A percentile compares a stretch with the other conserved stretches of the same genome.
Evolutionary conservation across 2,329 filamentous ascomycete genomes (phyloP).

Genomic region (Didymella pinodella): DNA sequence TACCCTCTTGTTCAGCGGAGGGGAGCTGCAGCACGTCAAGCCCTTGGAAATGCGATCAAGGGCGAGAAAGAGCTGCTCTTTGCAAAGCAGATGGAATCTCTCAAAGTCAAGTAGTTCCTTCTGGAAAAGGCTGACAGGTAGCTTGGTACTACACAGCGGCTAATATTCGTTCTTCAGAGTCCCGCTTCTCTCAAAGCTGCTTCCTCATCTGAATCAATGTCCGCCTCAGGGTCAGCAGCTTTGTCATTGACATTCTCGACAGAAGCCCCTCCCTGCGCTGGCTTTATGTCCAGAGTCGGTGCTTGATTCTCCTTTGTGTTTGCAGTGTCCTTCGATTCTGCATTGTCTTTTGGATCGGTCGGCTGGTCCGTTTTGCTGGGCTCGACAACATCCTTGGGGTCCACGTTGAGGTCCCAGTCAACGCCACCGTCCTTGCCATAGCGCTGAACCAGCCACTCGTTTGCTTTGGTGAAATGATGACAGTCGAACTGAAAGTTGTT

Average conservation of each 20-base stretch:
- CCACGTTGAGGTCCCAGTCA: slow-evolving; percentile 76
- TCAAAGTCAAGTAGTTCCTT: neutral
- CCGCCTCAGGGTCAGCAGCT: slow-evolving; percentile 11
- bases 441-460: slow-evolving; percentile 80
- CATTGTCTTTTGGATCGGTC: slow-evolving; percentile 4
- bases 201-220: slow-evolving; percentile 22
- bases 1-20: too few species aligned
- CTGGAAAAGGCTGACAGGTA: neutral
- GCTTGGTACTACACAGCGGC: neutral
- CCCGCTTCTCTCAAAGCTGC: slow-evolving; percentile 18
- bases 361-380: slow-evolving; percentile 38
- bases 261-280: neutral
- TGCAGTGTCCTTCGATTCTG: neutral
- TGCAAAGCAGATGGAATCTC: too few species aligned
- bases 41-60: too few species aligned
- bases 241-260: neutral
- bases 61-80: neutral
- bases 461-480: slow-evolving; percentile 80
- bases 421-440: slow-evolving; percentile 85
- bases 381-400: slow-evolving; percentile 47
- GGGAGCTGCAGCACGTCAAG: too few species aligned
- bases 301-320: slow-evolving; percentile 14
- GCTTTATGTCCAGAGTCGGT: neutral
- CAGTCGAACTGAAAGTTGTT: slow-evolving; percentile 69
- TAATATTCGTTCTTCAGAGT: neutral